Base-by-base conservation (phyloP, 345 rosid species). In the Citrus trifoliata region DNA sequence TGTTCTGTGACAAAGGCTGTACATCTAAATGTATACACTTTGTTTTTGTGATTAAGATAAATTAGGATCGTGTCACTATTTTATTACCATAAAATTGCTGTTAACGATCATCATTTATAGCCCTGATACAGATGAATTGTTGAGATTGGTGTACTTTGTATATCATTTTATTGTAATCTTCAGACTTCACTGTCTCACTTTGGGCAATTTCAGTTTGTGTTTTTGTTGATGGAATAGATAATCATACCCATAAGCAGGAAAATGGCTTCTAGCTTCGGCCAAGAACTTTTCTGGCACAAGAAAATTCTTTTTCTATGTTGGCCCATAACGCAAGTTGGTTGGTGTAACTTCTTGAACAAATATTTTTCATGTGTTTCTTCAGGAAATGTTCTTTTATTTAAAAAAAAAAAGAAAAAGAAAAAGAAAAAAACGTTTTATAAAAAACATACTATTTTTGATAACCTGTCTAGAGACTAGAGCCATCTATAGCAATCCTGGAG, bases 21-120 rank as follows among this genome's bases (percentile, higher is more conserved):
- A 79, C 79, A 70, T 76, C 65, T 38, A 37, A 65, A n/a, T 55
- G 35, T 59, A 60, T 77, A 76, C 62, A 55, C 60, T 63, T 40
- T 58, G 21, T 64, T 48, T 53, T 65, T n/a, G 71, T 14, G 18
- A 76, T 25, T 53, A 16, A 32, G 32, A 32, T 64, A 48, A n/a
- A 61, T 38, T 37, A 38, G 24, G 37, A 38, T 25, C 16, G 21
- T 40, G 25, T 73, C 67, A 38, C 56, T 4, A 2, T 70, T 1
- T 64, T 64, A 10, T 27, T 63, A 55, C 58, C 69, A 5, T 46
- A 42, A 27, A 21, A 32, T 30, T 33, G 27, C 32, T 48, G 16
- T 13, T n/a, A n/a, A 21, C n/a, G 5, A n/a, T 32, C 61, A 24
- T 58, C n/a, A 33, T 24, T 59, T 58, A 48, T 32, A 21, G 75